A percentile compares a stretch with the other conserved stretches of the same genome.
Conservation (phyloP, 495 filamentous ascomycete species). For the Talaromyces thailandensis region DNA sequence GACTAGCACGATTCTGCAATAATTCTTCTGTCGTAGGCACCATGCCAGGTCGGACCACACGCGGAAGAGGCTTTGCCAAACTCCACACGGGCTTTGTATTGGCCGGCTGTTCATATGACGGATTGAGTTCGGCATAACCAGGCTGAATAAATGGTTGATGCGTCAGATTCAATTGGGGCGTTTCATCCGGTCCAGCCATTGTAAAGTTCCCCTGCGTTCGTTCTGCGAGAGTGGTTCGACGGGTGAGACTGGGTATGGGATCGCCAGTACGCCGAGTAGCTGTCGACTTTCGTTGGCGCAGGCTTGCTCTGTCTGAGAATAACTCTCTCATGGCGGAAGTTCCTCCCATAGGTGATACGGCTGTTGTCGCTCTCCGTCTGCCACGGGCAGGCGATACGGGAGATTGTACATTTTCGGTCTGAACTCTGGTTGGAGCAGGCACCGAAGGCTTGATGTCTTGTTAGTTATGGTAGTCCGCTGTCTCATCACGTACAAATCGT, state of each 20-base stretch:
- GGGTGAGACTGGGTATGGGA: slow-evolving; percentile 16
- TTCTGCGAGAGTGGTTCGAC: slow-evolving; percentile 21
- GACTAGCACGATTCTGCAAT: slow-evolving; percentile 18
- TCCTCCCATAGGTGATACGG: background rate
- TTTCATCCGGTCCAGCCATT: slow-evolving; percentile 28
- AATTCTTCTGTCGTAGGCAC: slow-evolving; percentile 31
- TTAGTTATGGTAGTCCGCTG: background rate
- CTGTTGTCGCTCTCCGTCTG: background rate
- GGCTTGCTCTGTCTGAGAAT: background rate
- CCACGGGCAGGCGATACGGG: background rate
- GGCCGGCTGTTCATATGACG: slow-evolving; percentile 30
- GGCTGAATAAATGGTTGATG: slow-evolving; percentile 36
- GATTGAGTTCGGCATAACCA: slow-evolving; percentile 36
- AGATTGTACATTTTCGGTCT: background rate
- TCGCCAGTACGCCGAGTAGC: slow-evolving; percentile 1
- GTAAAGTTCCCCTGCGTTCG: slow-evolving; percentile 28
- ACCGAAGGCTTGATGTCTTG: background rate
- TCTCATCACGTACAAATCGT: background rate
- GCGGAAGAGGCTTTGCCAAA: slow-evolving; percentile 40
- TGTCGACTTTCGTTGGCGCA: background rate
- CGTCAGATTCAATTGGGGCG: slow-evolving; percentile 21
- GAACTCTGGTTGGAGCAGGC: background rate
- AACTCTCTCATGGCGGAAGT: background rate
- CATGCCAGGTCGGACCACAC: slow-evolving; percentile 37
- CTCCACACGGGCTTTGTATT: slow-evolving; percentile 39